phyloP scores from a whole-genome alignment of 176 grass and related monocot species.

The Typha latifolia region DNA sequence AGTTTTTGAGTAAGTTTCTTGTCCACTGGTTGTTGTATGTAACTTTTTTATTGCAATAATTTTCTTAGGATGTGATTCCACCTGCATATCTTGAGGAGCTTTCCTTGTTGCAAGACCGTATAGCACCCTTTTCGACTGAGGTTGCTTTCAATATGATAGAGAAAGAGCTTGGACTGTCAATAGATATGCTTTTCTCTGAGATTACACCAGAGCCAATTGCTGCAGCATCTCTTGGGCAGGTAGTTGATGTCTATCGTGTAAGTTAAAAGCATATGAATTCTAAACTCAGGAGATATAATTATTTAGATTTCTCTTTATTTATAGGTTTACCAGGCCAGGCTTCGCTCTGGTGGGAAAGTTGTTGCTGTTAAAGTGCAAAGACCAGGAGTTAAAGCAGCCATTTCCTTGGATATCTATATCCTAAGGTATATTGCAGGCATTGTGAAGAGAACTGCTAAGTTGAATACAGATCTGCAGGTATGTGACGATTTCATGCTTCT shows the following conservation, averaged over 20 bases:
- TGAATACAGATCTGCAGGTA: constrained; percentile 95
- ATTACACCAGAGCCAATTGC: constrained; percentile 79
- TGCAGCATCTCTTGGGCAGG: constrained; percentile 95
- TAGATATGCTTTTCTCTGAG: constrained; percentile 81
- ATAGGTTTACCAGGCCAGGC: constrained; percentile 86
- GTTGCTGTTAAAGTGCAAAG: constrained; percentile 99
- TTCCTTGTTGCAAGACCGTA: constrained; percentile 86
- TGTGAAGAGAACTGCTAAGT: constrained; percentile 49
- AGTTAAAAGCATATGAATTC: not conserved
- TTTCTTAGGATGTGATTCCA: constrained; percentile 84
- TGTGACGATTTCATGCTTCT: constrained; percentile 8
- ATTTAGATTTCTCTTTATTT: constrained; percentile 9
- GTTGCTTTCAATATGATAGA: constrained; percentile 91
- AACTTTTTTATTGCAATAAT: constrained; percentile 5
- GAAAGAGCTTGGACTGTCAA: constrained; percentile 57
- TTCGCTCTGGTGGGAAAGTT: constrained; percentile 52
- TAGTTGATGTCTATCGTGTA: constrained; percentile 8
- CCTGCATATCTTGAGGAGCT: constrained; percentile 87
- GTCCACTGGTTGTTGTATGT: not conserved
- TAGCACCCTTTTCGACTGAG: constrained; percentile 86
- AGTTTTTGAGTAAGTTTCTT: no score
- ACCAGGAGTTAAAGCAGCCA: constrained; percentile 88
- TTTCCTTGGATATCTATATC: constrained; percentile 94
- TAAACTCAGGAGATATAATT: not conserved
- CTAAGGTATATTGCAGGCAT: constrained; percentile 80